Conservation (phyloP, 2,329 filamentous ascomycete species). For the Grosmannia huntii region DNA sequence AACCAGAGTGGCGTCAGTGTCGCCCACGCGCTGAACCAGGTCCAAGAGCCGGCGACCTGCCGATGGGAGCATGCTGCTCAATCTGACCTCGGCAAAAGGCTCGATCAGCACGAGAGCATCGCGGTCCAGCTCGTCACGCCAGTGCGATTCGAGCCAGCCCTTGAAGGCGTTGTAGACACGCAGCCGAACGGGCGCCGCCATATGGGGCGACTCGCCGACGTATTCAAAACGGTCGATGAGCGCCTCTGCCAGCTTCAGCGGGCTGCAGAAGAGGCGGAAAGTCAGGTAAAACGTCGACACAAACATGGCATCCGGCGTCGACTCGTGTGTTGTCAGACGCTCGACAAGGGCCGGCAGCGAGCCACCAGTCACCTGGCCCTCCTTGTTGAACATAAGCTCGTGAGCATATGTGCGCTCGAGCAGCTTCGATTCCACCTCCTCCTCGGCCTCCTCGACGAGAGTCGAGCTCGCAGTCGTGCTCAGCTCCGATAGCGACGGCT, state of each 20-base stretch:
- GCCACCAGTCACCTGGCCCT: slow-evolving; percentile 87
- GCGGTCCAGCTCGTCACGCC: slow-evolving; percentile 71
- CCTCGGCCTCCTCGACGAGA: slow-evolving; percentile 52
- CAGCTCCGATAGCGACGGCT: slow-evolving; percentile 54
- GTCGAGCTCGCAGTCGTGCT: slow-evolving; percentile 54
- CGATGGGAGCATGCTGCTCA: slow-evolving; percentile 56
- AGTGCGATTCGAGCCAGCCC: slow-evolving; percentile 92
- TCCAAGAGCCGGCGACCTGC: slow-evolving; percentile 73
- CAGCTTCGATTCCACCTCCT: slow-evolving; percentile 71
- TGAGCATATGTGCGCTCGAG: slow-evolving; percentile 86
- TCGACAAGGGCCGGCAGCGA: slow-evolving; percentile 87
- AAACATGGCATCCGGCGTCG: slow-evolving; percentile 82
- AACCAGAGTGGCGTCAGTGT: slow-evolving; percentile 60
- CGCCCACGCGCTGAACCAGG: slow-evolving; percentile 62
- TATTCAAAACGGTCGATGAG: slow-evolving; percentile 92
- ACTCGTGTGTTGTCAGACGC: slow-evolving; percentile 81
- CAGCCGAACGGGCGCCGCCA: slow-evolving; percentile 70
- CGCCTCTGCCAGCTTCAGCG: slow-evolving; percentile 62
- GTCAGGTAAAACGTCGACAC: slow-evolving; percentile 94
- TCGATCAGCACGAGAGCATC: slow-evolving; percentile 64
- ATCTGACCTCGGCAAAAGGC: slow-evolving; percentile 63
- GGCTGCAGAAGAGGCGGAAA: slow-evolving; percentile 83
- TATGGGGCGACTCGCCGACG: slow-evolving; percentile 61
- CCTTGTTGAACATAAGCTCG: slow-evolving; percentile 86
- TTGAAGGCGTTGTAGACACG: slow-evolving; percentile 96